Evolutionary conservation across 352 stramenopile genomes (phyloP), one percentile per base, ranked within the genome.

Genomic region (Globisporangium carolinianum): DNA sequence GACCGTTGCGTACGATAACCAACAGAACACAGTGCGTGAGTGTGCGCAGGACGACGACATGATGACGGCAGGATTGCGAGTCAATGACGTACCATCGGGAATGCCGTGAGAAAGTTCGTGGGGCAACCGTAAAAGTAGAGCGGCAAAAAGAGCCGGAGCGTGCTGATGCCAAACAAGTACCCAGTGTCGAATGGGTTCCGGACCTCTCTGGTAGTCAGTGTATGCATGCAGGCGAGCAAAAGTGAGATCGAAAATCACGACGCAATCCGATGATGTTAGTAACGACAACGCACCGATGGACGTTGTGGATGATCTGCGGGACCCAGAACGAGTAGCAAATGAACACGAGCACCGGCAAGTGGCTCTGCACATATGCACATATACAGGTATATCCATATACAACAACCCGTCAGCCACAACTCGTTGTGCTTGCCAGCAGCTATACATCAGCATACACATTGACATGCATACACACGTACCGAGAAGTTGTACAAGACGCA

Each of bases 281-380:
- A 10, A 37, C 5, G 6, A 50, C 42, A 57, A 37, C 65, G 36
- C 66, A 91, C 76, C 89, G 89, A 50, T 95, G 79, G 7, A 97
- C 85, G 68, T 98, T 99, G 61, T 95, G 80, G 43, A 98, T 76
- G 54, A 99, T 99, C 74, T 99, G 97, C 18, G 97, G 97, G 10
- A 99, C 75, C 97, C 97, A 99, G 73, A 99, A 99, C 18, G 93
- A 98, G 65, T 98, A 98, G 66, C 96, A 86, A 11, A 97, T 58
- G 55, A 99, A 83, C 3, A 98, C 80, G 46, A 98, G 88, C 48
- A 97, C 62, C 9, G 76, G 82, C 55, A 96, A 68, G 45, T 95
- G 88, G 51, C 86, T 86, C 75, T 97, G 61, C 14, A 52, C 12
- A 6, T 12, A 9, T 5, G 8, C 3, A 15, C 6, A 24, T 38